Conservation (phyloP, 129 eudicot species). For the carrot (Daucus carota) region DH1_v3.0 NC_030389.2:38243501-38244000, state of each 20-base stretch:
- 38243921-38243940: slow-evolving; percentile 46
- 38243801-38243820: background rate
- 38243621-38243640: slow-evolving; percentile 2
- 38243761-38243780: background rate
- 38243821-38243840: background rate
- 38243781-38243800: background rate
- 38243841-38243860: no score
- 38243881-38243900: slow-evolving; percentile 27
- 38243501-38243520: slow-evolving; percentile 33
- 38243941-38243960: slow-evolving; percentile 36
- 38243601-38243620: slow-evolving; percentile 32
- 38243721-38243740: slow-evolving; percentile 30
- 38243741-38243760: no score
- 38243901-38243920: slow-evolving; percentile 28
- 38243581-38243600: slow-evolving; percentile 33
- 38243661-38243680: slow-evolving; percentile 33
- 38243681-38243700: slow-evolving; percentile 34
- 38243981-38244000: slow-evolving; percentile 35
- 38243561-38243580: background rate
- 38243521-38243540: slow-evolving; percentile 23
- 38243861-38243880: background rate
- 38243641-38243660: slow-evolving; percentile 34
- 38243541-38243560: slow-evolving; percentile 20
- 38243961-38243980: slow-evolving; percentile 50
- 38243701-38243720: slow-evolving; percentile 9